Base-by-base conservation (phyloP, 2,329 filamentous ascomycete species). In the Aspergillus aculeatus region DNA sequence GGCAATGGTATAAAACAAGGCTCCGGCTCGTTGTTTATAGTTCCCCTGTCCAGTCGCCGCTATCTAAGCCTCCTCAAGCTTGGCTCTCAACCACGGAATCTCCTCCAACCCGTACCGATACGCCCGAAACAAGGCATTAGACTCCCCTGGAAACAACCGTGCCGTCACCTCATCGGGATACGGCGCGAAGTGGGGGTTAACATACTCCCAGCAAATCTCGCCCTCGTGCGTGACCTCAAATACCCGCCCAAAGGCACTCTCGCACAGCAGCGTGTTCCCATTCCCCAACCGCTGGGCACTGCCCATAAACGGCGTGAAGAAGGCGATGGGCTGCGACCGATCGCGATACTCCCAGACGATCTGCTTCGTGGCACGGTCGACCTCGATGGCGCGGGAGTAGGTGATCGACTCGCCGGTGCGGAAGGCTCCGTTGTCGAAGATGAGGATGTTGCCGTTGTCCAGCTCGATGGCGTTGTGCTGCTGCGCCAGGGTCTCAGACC, bases 291-390 rank as follows among this genome's bases (percentile, higher is more conserved):
- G 66, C 64, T 81, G 78, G 7, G 78, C 79, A 52, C 75, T 75
- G 21, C 79, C 79, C 79, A 81, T 81, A 55, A 81, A 81, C 0
- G 78, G 78, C 0, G 76, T 80, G 66, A 80, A 81, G 64, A 80
- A 78, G 5, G 69, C 72, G 54, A 78, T 66, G 47, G 73, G 71
- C 2, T 71, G 68, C 10, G 66, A 70, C 1, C 55, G 66, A 58
- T 81, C 79, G 9, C 69, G 69, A 52, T 81, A 80, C 56, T 81
- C 72, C 79, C 79, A 81, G 2, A 76, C 68, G 21, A 81, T 74
- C 47, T 76, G 53, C 53, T 79, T 79, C 16, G 72, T 75, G 6
- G 62, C 61, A 1, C 73, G 71, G 2, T 72, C 70, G 12, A 81
- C 74, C 54, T 78, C 66, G 47, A 81, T 78, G 3, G 77, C 78